Evolutionary conservation across 1,284 basidiomycete species (phyloP), one percentile per base, ranked within the genome.

Genomic region (Trametes pubescens): DNA sequence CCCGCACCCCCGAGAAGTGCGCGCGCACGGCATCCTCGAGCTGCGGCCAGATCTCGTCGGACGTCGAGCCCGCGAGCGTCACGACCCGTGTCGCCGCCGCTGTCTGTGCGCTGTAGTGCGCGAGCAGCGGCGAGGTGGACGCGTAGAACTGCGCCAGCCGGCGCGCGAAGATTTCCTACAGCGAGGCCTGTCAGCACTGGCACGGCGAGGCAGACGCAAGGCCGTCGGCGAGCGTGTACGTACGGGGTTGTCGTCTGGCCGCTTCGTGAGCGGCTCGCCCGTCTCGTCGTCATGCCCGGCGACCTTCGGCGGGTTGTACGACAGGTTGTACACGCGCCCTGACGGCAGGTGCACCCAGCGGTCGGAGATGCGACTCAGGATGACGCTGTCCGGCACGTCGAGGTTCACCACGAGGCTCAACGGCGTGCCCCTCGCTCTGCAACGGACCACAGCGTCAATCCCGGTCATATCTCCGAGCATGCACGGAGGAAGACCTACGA

Each of bases 271-370:
- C 6, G 92, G 87, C 76, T 99, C 96, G 29, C 96, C 96, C 0
- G 97, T 99, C 64, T 91, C 81, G 75, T 99, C 96, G 81, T 99
- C 98, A 63, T 86, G 83, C 4, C 97, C 97, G 2, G 90, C 82
- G 0, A 92, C 86, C 72, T 91, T 92, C 18, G 98, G 98, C 24
- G 88, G 92, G 77, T 97, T 98, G 80, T 93, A 95, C 16, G 91
- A 88, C 73, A 90, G 85, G 77, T 97, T 98, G 82, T 99, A 99
- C 16, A 99, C 92, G 22, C 98, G 86, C 5, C 98, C 98, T 0
- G 94, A 96, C 1, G 94, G 88, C 2, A 94, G 83, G 76, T 99
- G 97, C 5, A 99, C 89, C 94, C 94, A 99, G 57, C 96, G 91
- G 70, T 96, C 94, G 40, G 93, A 89, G 74, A 99, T 98, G 47